Evolutionary conservation across 345 rosid species (phyloP), one percentile per base, ranked within the genome.

Genomic region (Syzygium aqueum): DNA sequence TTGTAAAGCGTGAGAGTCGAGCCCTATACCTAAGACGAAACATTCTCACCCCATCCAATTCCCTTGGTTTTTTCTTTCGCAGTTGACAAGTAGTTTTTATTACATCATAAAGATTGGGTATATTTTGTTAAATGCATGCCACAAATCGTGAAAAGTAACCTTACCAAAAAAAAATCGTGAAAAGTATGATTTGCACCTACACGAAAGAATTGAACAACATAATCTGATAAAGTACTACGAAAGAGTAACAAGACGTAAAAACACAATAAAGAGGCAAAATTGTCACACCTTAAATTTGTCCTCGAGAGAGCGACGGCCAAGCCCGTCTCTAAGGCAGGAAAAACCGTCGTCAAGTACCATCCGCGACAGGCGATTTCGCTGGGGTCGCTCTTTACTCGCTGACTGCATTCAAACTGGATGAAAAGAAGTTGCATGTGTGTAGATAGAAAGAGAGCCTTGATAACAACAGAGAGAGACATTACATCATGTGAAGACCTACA

Each of bases 281-380:
- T 12, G 33, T n/a, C 5, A 61, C 67, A 61, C n/a, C 17, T 3
- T 12, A 61, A 61, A 61, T 28, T 27, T 27, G 6, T 5, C 13
- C 67, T 27, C 8, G 2, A 61, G n/a, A 61, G 33, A 59, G 17
- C 17, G 30, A 27, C 5, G 30, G 30, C 30, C 8, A 59, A 59
- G 27, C 7, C 1, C 2, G 8, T 59, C 67, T 59, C 30, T 59
- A 59, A 59, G 27, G 7, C 17, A 0, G 2, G 67, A 59, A 59
- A 59, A 27, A 5, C 33, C 1, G 6, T 27, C 30, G 3, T 1
- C 27, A 27, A 11, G 30, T 61, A 61, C 17, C 67, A n/a, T 61
- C 9, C 1, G 0, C 4, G 33, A 12, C 0, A 1, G 28, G 30
- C 0, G 17, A 27, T 27, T 61, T 61, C 67, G 14, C 9, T 0